Evolutionary conservation across 2,329 filamentous ascomycete genomes (phyloP).

Genomic region (Pseudocercospora musae): DNA sequence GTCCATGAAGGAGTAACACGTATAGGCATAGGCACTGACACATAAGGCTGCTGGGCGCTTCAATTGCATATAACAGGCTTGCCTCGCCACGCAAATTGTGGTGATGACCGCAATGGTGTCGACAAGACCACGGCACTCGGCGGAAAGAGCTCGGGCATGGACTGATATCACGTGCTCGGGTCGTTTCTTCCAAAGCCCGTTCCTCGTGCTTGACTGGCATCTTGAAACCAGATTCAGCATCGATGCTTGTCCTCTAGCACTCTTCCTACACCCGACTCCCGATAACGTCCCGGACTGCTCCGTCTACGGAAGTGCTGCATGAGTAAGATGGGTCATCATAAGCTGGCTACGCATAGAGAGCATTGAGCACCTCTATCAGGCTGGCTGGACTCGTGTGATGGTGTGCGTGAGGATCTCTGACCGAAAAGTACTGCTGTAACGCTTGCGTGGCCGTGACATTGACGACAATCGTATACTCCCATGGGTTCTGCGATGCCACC

Average conservation of each 20-base stretch:
- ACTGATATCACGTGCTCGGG: not conserved
- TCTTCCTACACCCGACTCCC: not conserved
- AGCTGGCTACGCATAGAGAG: not conserved
- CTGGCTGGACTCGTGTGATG: not conserved
- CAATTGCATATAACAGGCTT: not conserved
- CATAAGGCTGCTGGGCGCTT: not conserved
- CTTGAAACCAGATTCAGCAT: not conserved
- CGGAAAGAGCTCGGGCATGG: not conserved
- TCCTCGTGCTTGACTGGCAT: not conserved
- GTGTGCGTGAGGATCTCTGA: too few species aligned
- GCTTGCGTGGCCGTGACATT: not conserved
- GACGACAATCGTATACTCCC: not conserved
- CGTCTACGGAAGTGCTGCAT: not conserved
- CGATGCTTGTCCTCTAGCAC: not conserved
- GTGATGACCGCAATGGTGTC: not conserved
- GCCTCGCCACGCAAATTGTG: not conserved
- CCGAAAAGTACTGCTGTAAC: too few species aligned
- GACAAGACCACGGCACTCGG: not conserved
- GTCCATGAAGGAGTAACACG: not conserved
- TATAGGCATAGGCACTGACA: not conserved
- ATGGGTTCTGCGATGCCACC: not conserved
- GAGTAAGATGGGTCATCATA: not conserved
- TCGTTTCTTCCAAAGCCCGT: not conserved
- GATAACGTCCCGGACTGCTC: not conserved
- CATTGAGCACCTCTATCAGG: not conserved